Evolutionary conservation across 2,329 filamentous ascomycete genomes (phyloP), one percentile per base, ranked within the genome.

Genomic region (Balansia obtecta): DNA sequence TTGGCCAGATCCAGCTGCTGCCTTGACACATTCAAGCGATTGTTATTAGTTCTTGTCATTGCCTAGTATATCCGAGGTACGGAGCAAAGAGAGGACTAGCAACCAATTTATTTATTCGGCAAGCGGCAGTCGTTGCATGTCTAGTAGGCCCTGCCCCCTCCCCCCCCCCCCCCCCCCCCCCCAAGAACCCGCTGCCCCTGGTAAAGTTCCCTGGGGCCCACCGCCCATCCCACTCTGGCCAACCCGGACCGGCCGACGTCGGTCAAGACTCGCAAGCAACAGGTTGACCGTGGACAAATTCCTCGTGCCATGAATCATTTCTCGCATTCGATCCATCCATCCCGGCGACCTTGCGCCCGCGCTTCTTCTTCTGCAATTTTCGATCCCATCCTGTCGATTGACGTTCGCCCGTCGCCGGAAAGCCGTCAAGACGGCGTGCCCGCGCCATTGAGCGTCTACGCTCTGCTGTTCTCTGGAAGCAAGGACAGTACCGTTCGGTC

Each of bases 181-280:
- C 39, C 39, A 41, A 16, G n/a, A n/a, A 41, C 12, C 39, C 39
- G 39, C 39, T 41, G 39, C 2, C 39, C n/a, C 10, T 22, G 20
- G 20, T 22, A 3, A 22, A 22, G 20, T 4, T 22, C 20, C 20
- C 20, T 22, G 20, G 20, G 39, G n/a, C n/a, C n/a, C n/a, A n/a
- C n/a, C n/a, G n/a, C 49, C 27, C 39, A 16, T 47, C 30, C 16
- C 16, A 40, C 16, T 40, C 5, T 9, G 38, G 15, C 8, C n/a
- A 12, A 12, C 41, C 46, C 41, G 38, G 38, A 53, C 40, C 45
- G 42, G 49, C 46, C 49, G 49, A 53, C 46, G 52, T 51, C 52
- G 52, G 49, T 49, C 49, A 47, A 42, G 39, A 37, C 42, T 3
- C 32, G 48, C 18, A 16, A 13, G 18, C n/a, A 27, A 8, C 27